Percentiles rank a stretch among this genome's conserved stretches.
phyloP scores from a whole-genome alignment of 345 rosid genomes.

The thale cress (Arabidopsis thaliana) region DNA sequence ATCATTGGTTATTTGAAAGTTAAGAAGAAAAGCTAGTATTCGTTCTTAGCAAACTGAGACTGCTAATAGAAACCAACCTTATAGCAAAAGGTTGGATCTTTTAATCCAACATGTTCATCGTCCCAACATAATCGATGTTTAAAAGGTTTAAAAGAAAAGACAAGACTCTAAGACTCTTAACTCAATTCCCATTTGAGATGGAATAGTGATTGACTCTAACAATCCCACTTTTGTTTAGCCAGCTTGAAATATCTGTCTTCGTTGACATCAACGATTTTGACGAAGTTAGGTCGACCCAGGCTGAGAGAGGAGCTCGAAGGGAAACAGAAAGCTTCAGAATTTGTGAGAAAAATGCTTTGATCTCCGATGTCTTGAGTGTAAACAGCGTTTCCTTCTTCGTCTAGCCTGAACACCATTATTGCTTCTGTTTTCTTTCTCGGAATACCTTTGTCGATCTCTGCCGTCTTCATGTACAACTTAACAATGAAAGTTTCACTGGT shows the following conservation, averaged over 20 bases:
- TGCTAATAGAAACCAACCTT: slow-evolving; percentile 7
- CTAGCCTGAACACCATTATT: not conserved
- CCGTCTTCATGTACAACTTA: not conserved
- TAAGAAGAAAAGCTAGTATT: not conserved
- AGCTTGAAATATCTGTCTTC: not conserved
- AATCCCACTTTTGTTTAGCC: not conserved
- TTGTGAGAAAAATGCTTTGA: not conserved
- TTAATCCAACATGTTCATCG: not conserved
- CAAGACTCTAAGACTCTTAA: not conserved
- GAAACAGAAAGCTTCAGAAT: not conserved
- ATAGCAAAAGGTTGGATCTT: not conserved
- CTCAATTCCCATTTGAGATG: not conserved
- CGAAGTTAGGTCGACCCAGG: not conserved
- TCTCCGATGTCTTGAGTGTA: not conserved
- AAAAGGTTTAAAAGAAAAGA: not conserved
- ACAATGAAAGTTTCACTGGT: slow-evolving; percentile 1
- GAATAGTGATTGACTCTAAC: not conserved
- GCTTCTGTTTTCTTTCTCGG: not conserved
- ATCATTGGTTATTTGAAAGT: not conserved
- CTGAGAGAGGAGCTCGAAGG: not conserved
- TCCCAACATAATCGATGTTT: not conserved
- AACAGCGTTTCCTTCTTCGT: not conserved
- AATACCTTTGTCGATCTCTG: not conserved
- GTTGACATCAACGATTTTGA: not conserved
- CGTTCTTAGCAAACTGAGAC: not conserved